Percentiles rank a stretch among this genome's conserved stretches.
These are phyloP conservation scores for Porogramme epimiltina DNA, from an alignment of 1,284 basidiomycete genomes.

Conservation along the genomic window DNA sequence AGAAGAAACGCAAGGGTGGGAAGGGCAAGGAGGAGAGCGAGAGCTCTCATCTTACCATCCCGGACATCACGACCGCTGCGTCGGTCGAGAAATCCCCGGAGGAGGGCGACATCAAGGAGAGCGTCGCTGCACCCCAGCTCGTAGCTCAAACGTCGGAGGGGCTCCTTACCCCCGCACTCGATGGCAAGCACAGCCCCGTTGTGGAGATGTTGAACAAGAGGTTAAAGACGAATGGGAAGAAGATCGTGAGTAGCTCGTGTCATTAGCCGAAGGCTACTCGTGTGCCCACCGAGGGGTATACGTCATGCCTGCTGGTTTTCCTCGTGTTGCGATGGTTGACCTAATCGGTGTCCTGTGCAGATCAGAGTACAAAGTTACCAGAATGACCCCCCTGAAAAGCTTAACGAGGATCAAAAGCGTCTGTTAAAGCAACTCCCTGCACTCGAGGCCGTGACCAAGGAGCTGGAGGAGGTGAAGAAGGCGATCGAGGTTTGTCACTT, in stretches of 20 bases:
- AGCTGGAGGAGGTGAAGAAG: constrained; percentile 81
- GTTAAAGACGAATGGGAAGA: constrained; percentile 75
- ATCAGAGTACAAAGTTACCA: constrained; percentile 73
- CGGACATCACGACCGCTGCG: constrained; percentile 49
- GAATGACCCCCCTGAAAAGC: constrained; percentile 60
- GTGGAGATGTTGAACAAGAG: constrained; percentile 80
- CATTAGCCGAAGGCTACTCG: background rate
- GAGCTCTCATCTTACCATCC: constrained; percentile 32
- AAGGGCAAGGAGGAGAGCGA: constrained; percentile 28
- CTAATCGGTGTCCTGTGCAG: constrained; percentile 41
- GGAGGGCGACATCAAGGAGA: constrained; percentile 48
- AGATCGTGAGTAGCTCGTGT: constrained; percentile 65
- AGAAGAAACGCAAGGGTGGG: constrained; percentile 66
- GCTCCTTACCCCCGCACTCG: constrained; percentile 44
- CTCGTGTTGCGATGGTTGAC: constrained; percentile 5
- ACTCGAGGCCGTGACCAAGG: constrained; percentile 77
- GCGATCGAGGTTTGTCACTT: constrained; percentile 70
- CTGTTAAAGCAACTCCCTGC: constrained; percentile 68
- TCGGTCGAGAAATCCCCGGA: constrained; percentile 54
- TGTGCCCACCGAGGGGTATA: constrained; percentile 5
- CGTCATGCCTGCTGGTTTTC: constrained; percentile 17
- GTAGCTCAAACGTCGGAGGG: constrained; percentile 43
- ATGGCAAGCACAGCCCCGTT: constrained; percentile 60
- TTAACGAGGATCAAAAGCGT: constrained; percentile 85
- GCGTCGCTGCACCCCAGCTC: constrained; percentile 48